Base-by-base conservation (phyloP, 805 yeast species). In the Ascoidea rubescens region DNA sequence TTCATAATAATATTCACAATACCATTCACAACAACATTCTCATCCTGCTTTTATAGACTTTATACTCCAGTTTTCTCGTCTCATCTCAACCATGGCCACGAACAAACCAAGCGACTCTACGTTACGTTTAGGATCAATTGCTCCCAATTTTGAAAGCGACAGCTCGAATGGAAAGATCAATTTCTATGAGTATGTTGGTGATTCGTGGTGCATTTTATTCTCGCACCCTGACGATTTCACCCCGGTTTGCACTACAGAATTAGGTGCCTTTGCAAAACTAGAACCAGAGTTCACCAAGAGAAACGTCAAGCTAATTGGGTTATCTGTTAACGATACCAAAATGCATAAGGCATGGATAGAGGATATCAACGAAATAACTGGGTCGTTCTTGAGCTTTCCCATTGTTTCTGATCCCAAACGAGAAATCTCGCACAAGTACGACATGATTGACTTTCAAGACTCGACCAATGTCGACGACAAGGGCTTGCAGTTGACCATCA, bases 201-300 rank as follows among this genome's bases (percentile, higher is more conserved):
- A 73, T 61, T 67, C 72, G 53, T 82, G 89, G 88, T 74, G 72
- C 48, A 78, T 82, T 46, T 72, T 83, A 56, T 83, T 83, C 69
- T 79, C 85, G 37, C 88, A 83, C 64, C 89, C 89, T 52, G 87
- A 81, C 57, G 88, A 82, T 64, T 82, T 79, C 71, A 83, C 89
- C 21, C 89, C 89, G 43, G 86, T 83, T 49, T 83, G 89, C 65
- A 83, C 88, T 57, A 83, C 89, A 50, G 89, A 83, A 66, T 71
- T 83, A 54, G 88, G 88, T 56, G 88, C 87, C 5, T 82, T 83
- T 61, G 82, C 87, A 57, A 76, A 78, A 62, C 70, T 83, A 62
- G 79, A 81, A 62, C 84, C 84, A 12, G 87, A 82, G 64, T 83
- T 83, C 62, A 71, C 71, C 59, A 74, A 77, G 64, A 73, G 87